Percentiles rank a stretch among this genome's conserved stretches.
These are phyloP conservation scores for Brassica nigra DNA, from an alignment of 345 rosid species.

Conservation along the genomic window DNA sequence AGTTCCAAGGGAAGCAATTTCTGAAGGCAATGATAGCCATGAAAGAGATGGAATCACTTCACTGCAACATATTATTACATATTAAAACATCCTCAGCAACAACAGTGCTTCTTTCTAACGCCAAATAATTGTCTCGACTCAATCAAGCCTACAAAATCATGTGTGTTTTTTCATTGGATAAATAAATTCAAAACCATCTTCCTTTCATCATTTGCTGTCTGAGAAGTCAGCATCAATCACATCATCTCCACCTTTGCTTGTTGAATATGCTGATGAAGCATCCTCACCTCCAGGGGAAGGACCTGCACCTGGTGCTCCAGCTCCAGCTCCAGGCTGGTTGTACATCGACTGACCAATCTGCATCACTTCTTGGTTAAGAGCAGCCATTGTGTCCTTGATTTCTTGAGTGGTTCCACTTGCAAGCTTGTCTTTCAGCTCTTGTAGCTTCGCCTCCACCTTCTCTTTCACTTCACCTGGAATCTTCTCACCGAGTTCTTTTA, in stretches of 20 bases:
- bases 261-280: slow-evolving; percentile 45
- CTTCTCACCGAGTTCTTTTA: slow-evolving; percentile 89
- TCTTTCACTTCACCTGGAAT: slow-evolving; percentile 86
- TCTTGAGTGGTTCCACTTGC: slow-evolving; percentile 67
- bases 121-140: not conserved
- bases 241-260: slow-evolving; percentile 66
- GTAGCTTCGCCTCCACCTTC: slow-evolving; percentile 82
- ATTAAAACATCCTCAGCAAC: too few relatives aligned
- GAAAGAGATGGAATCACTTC: too few relatives aligned
- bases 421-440: slow-evolving; percentile 83
- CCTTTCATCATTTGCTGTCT: slow-evolving; percentile 68
- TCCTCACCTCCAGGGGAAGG: slow-evolving; percentile 62
- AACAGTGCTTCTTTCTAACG: not conserved
- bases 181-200: not conserved
- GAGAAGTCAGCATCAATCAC: slow-evolving; percentile 92
- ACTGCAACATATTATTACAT: too few relatives aligned
- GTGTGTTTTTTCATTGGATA: too few relatives aligned
- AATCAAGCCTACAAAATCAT: slow-evolving; percentile 28
- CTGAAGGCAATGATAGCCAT: too few relatives aligned
- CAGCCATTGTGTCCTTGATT: slow-evolving; percentile 83
- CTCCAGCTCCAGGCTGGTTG: slow-evolving; percentile 67
- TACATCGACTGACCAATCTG: slow-evolving; percentile 91
- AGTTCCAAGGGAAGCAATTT: too few relatives aligned
- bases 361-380: slow-evolving; percentile 94
- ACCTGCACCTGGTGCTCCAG: slow-evolving; percentile 49